Conservation (phyloP, 2,329 filamentous ascomycete species). For the Paraconiothyrium sp. region DNA sequence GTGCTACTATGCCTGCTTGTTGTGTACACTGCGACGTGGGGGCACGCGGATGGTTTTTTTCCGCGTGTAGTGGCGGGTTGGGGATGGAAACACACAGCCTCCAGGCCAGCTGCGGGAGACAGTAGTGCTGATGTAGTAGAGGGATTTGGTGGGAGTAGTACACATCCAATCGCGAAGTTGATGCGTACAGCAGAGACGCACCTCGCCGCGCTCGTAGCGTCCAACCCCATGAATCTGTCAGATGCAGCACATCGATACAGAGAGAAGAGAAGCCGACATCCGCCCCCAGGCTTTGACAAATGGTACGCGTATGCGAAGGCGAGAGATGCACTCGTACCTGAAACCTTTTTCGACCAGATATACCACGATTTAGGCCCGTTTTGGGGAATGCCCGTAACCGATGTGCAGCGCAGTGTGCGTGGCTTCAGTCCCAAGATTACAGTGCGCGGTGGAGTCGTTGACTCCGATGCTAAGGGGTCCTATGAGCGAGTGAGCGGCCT, state of each 20-base stretch:
- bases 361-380: constrained; percentile 61
- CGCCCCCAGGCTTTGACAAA: constrained; percentile 59
- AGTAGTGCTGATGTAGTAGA: background rate
- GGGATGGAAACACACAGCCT: background rate
- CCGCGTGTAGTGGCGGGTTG: constrained; percentile 4
- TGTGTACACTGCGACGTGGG: constrained; percentile 23
- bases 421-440: constrained; percentile 50
- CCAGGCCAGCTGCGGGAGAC: too few species aligned
- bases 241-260: constrained; percentile 57
- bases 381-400: constrained; percentile 56
- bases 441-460: constrained; percentile 52
- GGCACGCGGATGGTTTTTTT: background rate
- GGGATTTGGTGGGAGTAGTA: background rate
- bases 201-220: constrained; percentile 39
- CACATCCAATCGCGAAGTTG: constrained; percentile 52
- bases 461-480: constrained; percentile 39
- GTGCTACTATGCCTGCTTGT: constrained; percentile 21
- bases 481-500: constrained; percentile 49
- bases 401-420: constrained; percentile 52
- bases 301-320: constrained; percentile 59
- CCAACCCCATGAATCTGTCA: constrained; percentile 49
- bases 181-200: constrained; percentile 44
- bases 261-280: constrained; percentile 55
- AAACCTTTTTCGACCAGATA: constrained; percentile 62
- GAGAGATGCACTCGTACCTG: constrained; percentile 55